Conservation (phyloP, 2,329 filamentous ascomycete genomes). For the Colletotrichum sp. region DNA sequence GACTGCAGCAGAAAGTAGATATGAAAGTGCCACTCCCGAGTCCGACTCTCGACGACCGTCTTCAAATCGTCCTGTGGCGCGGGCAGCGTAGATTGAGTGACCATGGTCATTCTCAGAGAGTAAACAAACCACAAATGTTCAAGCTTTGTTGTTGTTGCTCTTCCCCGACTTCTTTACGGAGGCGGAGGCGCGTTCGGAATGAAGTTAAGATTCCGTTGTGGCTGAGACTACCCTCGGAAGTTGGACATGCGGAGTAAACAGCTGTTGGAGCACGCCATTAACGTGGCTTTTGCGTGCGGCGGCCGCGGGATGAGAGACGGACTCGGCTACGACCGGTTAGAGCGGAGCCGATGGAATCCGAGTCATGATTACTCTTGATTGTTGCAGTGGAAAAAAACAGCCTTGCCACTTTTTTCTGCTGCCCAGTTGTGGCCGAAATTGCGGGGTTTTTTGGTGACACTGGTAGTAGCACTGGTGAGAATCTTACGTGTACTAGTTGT, state of each 20-base stretch:
- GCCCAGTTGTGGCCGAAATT: not conserved
- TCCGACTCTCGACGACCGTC: slow-evolving; percentile 31
- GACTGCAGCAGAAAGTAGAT: slow-evolving; percentile 38
- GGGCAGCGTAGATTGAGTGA: slow-evolving; percentile 20
- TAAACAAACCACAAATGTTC: not conserved
- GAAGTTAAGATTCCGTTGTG: not conserved
- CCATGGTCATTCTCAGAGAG: slow-evolving; percentile 6
- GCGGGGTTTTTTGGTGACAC: not conserved
- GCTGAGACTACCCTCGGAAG: not conserved
- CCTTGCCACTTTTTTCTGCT: not conserved
- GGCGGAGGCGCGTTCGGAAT: not conserved
- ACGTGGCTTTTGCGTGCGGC: not conserved
- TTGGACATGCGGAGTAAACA: not conserved
- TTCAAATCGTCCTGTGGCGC: slow-evolving; percentile 30
- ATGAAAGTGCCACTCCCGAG: slow-evolving; percentile 38
- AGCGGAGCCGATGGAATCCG: not conserved
- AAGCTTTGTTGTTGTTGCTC: not conserved
- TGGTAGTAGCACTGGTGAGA: not conserved
- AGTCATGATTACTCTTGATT: not conserved
- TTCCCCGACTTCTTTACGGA: not conserved
- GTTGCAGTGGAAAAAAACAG: not conserved
- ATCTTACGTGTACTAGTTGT: not conserved
- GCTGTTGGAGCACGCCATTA: not conserved
- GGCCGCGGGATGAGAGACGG: not conserved
- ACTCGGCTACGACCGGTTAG: not conserved